Evolutionary conservation across 2,329 filamentous ascomycete genomes (phyloP).

Genomic region (Colletotrichum falcatum): DNA sequence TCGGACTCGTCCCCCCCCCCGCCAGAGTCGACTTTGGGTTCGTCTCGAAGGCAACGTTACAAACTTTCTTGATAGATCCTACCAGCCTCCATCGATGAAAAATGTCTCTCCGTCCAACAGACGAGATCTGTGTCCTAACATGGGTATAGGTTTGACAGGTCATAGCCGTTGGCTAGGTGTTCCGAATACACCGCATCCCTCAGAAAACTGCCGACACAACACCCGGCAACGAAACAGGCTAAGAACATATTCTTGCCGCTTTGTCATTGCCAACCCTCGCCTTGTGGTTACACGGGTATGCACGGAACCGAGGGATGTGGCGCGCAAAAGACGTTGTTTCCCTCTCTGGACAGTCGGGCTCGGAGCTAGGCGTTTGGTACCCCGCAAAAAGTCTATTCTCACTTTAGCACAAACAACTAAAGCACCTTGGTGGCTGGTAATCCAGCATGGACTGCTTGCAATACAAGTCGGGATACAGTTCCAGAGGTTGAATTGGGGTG

Average conservation of each 20-base stretch:
- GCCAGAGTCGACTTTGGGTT: neutral
- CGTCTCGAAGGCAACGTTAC: neutral
- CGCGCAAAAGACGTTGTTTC: slow-evolving; percentile 45
- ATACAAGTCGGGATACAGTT: slow-evolving; percentile 45
- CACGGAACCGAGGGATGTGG: slow-evolving; percentile 46
- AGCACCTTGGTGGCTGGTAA: neutral
- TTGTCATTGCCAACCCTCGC: slow-evolving; percentile 43
- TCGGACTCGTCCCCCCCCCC: neutral
- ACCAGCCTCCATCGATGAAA: neutral
- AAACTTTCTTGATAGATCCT: neutral
- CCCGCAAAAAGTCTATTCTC: slow-evolving; percentile 45
- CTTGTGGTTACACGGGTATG: slow-evolving; percentile 44
- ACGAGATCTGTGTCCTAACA: slow-evolving; percentile 47
- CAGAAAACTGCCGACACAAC: neutral
- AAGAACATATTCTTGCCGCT: slow-evolving; percentile 40
- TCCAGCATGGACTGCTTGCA: slow-evolving; percentile 10
- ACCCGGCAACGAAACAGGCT: slow-evolving; percentile 15
- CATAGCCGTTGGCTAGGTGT: slow-evolving; percentile 47
- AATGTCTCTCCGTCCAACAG: neutral
- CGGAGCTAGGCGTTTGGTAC: slow-evolving; percentile 43
- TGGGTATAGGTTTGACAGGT: slow-evolving; percentile 47
- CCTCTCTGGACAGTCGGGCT: slow-evolving; percentile 42
- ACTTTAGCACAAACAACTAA: slow-evolving; percentile 46
- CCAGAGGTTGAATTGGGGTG: slow-evolving; percentile 48
- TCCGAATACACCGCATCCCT: slow-evolving; percentile 46